Percentiles rank a stretch among this genome's conserved stretches.
These are phyloP conservation scores for Fraxinus xanthoxyloides DNA, from an alignment of 305 asterid species.

Conservation along the genomic window DNA sequence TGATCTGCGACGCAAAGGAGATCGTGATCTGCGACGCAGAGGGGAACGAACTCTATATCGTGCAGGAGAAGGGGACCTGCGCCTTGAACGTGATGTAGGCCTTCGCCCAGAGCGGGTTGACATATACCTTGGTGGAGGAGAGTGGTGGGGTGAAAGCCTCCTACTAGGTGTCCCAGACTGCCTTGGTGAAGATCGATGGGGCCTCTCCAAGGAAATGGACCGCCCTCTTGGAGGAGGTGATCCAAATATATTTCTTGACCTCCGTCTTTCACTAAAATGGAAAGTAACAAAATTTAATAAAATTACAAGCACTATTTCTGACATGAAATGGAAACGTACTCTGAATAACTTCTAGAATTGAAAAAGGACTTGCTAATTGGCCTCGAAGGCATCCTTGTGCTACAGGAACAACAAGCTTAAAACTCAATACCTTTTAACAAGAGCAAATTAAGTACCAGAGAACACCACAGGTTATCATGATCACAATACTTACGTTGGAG, in stretches of 20 bases:
- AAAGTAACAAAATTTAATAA: conserved; percentile 1
- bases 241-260: conserved; percentile 61
- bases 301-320: background rate
- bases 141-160: conserved; percentile 46
- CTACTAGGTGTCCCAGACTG: conserved; percentile 54
- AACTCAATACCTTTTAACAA: background rate
- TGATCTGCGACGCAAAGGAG: conserved; percentile 59
- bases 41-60: conserved; percentile 60
- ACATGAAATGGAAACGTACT: background rate
- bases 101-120: conserved; percentile 43
- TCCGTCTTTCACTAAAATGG: conserved; percentile 44
- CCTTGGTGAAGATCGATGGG: conserved; percentile 43
- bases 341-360: background rate
- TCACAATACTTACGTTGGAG: background rate
- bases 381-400: conserved; percentile 33
- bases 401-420: conserved; percentile 21
- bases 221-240: conserved; percentile 51
- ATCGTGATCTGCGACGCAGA: conserved; percentile 52
- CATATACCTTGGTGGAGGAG: conserved; percentile 56
- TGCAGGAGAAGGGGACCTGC: conserved; percentile 66
- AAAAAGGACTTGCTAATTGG: background rate
- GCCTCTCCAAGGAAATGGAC: conserved; percentile 57
- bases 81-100: conserved; percentile 43
- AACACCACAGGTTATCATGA: background rate
- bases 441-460: background rate